Conservation (phyloP, 306 rosid species). For the Oemleria cerasiformis region DNA sequence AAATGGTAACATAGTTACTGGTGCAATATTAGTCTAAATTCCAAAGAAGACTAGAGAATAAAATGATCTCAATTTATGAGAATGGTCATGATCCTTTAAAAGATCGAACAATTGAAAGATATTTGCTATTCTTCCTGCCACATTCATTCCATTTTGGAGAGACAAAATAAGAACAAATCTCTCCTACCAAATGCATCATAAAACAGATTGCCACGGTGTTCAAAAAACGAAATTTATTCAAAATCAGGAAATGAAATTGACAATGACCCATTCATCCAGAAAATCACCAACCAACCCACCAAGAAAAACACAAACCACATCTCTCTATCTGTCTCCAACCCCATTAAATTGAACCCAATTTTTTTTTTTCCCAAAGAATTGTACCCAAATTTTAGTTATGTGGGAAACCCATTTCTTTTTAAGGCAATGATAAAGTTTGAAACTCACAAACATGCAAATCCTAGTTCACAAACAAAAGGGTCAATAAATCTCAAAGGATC, state of each 20-base stretch:
- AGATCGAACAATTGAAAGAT: not conserved
- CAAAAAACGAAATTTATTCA: not conserved
- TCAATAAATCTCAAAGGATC: not conserved
- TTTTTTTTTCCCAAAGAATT: no score
- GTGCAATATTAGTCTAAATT: not conserved
- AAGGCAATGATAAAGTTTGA: slow-evolving; percentile 7
- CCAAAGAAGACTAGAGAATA: not conserved
- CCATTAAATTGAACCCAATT: not conserved
- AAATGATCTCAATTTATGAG: not conserved
- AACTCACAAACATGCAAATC: not conserved
- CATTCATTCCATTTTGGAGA: slow-evolving; percentile 6
- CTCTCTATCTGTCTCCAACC: not conserved
- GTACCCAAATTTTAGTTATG: not conserved
- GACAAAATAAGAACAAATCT: not conserved
- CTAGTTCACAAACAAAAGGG: not conserved
- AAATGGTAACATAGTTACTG: not conserved
- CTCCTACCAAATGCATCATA: not conserved
- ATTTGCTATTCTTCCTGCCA: not conserved
- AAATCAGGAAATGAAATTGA: not conserved
- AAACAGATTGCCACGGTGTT: not conserved
- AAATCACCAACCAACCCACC: not conserved
- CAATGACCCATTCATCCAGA: not conserved
- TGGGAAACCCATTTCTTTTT: slow-evolving; percentile 8
- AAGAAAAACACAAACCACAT: not conserved
- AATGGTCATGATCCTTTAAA: not conserved